These are phyloP conservation scores for Pythium aristosporum DNA, from an alignment of 352 stramenopile genomes.

Conservation along the genomic window DNA sequence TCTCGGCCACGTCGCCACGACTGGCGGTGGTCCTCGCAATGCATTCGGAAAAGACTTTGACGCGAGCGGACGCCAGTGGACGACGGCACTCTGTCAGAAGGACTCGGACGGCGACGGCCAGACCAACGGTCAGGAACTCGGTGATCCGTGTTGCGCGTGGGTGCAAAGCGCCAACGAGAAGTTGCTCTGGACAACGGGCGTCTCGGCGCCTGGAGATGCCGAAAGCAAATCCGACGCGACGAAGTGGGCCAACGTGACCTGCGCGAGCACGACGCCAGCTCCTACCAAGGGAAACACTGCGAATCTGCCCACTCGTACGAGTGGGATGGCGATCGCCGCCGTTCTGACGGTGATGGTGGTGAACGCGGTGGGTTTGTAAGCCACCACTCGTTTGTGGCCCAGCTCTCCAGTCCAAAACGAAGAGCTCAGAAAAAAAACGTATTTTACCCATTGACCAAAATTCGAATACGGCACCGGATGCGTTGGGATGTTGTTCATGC, in stretches of 20 bases:
- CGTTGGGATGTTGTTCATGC: too few species aligned
- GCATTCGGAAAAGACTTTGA: conserved; percentile 40
- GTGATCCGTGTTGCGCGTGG: conserved; percentile 49
- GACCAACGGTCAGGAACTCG: conserved; percentile 63
- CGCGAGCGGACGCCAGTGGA: conserved; percentile 26
- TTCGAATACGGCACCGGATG: too few species aligned
- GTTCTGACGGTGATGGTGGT: not conserved
- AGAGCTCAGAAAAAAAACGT: too few species aligned
- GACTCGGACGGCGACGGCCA: conserved; percentile 54
- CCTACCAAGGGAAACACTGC: not conserved
- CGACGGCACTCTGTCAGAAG: not conserved
- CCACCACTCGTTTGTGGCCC: not conserved
- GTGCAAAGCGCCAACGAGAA: conserved; percentile 20
- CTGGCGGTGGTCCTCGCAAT: conserved; percentile 25
- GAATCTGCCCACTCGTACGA: not conserved
- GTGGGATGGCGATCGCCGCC: not conserved
- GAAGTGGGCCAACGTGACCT: conserved; percentile 17
- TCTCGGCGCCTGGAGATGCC: conserved; percentile 29
- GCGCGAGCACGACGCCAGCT: not conserved
- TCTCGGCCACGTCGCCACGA: conserved; percentile 33
- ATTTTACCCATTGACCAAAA: too few species aligned
- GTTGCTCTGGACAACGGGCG: conserved; percentile 26
- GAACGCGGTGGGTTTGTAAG: not conserved
- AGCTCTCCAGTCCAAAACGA: not conserved
- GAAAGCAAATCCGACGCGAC: conserved; percentile 26